Conservation (phyloP, 2,329 filamentous ascomycete genomes). For the Ilyonectria robusta region DNA sequence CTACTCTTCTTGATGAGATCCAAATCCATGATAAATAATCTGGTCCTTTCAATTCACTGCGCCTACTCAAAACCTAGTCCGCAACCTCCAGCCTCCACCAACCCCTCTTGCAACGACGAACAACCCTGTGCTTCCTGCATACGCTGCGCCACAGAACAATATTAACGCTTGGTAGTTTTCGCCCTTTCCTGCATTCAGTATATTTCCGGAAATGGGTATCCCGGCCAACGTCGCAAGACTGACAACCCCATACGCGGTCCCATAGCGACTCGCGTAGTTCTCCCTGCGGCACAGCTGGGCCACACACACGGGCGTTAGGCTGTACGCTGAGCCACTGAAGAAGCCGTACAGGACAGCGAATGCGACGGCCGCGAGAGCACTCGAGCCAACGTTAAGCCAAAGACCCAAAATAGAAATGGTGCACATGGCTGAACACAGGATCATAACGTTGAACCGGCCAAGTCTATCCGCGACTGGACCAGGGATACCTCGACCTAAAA, state of each 20-base stretch:
- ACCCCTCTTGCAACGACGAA: constrained; percentile 24
- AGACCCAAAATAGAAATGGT: constrained; percentile 23
- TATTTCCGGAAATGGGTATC: constrained; percentile 28
- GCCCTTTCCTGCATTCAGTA: constrained; percentile 10
- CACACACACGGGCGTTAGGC: constrained; percentile 30
- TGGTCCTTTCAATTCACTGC: no score
- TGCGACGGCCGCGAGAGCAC: not conserved
- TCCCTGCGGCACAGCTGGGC: constrained; percentile 28
- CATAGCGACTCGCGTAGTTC: constrained; percentile 32
- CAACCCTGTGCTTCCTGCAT: constrained; percentile 22
- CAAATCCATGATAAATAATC: no score
- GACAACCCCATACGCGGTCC: constrained; percentile 32
- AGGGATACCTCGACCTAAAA: constrained; percentile 18
- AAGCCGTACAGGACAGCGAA: constrained; percentile 24
- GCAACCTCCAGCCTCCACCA: constrained; percentile 16
- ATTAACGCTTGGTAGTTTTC: constrained; percentile 27
- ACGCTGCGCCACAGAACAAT: constrained; percentile 30
- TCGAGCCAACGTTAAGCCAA: constrained; percentile 22
- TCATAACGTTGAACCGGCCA: constrained; percentile 29
- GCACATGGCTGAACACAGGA: constrained; percentile 8
- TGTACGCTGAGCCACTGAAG: constrained; percentile 24
- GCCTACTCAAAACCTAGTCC: not conserved
- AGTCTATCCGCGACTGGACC: constrained; percentile 21
- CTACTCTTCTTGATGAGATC: no score
- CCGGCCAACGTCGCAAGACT: constrained; percentile 34